Base-by-base conservation (phyloP, 805 yeast species). In the Clavispora phyllophila region DNA sequence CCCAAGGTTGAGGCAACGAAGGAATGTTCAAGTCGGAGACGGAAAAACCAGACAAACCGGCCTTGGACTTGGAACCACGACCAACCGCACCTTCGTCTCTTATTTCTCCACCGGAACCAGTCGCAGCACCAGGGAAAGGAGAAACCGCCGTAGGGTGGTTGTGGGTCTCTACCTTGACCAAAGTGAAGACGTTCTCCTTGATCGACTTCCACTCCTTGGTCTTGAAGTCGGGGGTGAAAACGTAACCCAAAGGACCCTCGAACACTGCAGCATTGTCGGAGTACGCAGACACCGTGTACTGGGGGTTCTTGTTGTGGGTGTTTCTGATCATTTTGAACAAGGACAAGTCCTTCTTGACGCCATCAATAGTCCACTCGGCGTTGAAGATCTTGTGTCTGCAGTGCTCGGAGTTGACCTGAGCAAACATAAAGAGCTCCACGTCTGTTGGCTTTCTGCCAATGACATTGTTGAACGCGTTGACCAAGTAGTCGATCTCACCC, bases 71-170 rank as follows among this genome's bases (percentile, higher is more conserved):
- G 20, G 98, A 91, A 36, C 99, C 99, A 64, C 97, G 81, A 50
- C 99, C 99, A 20, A 93, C 96, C 24, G 99, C 99, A 70, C 97
- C 99, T 71, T 93, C 99, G 66, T 93, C 99, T 76, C 99, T 87
- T 58, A 93, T 93, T 69, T 93, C 99, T 72, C 99, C 99, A 64
- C 99, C 99, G 9, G 98, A 90, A 50, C 99, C 99, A 12, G 99
- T 93, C 34, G 99, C 96, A 25, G 99, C 99, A 65, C 99, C 99
- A 3, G 99, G 90, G 68, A 88, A 93, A 32, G 99, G 99, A 19
- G 98, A 91, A 5, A 93, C 97, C 1, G 99, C 99, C 20, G 99
- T 93, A 42, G 99, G 99, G 65, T 93, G 99, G 70, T 93, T 93
- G 66, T 93, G 99, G 20, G 99, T 93, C 69, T 93, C 99, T 40